These are phyloP conservation scores for Paecilomyces dactylethromorphus DNA, from an alignment of 2,329 filamentous ascomycete genomes.

Conservation along the genomic window DNA sequence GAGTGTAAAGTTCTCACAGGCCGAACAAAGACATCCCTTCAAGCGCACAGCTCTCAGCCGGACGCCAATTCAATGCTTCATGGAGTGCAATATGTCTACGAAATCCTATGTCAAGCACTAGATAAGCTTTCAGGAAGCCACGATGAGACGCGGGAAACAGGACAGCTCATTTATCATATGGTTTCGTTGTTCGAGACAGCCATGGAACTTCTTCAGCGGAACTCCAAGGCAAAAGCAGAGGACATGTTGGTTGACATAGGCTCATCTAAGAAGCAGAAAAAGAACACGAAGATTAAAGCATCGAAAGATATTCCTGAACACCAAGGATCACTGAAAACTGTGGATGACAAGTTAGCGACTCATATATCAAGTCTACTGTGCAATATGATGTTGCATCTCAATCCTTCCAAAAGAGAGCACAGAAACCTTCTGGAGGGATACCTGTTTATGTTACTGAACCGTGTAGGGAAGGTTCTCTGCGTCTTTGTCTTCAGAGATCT, in stretches of 20 bases:
- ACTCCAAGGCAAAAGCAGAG: constrained; percentile 14
- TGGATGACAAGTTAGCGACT: constrained; percentile 12
- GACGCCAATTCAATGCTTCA: constrained; percentile 13
- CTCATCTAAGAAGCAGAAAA: constrained; percentile 8
- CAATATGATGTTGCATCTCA: constrained; percentile 24
- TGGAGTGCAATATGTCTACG: constrained; percentile 18
- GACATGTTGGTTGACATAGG: constrained; percentile 1
- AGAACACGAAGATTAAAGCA: constrained; percentile 6
- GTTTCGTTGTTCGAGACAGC: constrained; percentile 25
- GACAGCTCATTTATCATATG: constrained; percentile 26
- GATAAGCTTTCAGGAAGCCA: constrained; percentile 16
- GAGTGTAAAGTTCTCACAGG: background rate
- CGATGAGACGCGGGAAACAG: constrained; percentile 7
- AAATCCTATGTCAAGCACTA: constrained; percentile 19
- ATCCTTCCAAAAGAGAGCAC: constrained; percentile 18
- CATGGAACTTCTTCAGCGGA: constrained; percentile 18
- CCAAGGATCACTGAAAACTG: background rate
- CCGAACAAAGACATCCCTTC: constrained; percentile 4
- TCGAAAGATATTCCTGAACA: constrained; percentile 1
- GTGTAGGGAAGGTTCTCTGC: constrained; percentile 34
- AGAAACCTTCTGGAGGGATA: constrained; percentile 35
- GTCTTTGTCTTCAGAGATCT: constrained; percentile 33
- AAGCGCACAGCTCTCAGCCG: constrained; percentile 7
- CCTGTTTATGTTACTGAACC: constrained; percentile 29
- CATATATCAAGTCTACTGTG: constrained; percentile 19